Base-by-base conservation (phyloP, 352 stramenopile species). In the Thalassiosira ordinaria region DNA sequence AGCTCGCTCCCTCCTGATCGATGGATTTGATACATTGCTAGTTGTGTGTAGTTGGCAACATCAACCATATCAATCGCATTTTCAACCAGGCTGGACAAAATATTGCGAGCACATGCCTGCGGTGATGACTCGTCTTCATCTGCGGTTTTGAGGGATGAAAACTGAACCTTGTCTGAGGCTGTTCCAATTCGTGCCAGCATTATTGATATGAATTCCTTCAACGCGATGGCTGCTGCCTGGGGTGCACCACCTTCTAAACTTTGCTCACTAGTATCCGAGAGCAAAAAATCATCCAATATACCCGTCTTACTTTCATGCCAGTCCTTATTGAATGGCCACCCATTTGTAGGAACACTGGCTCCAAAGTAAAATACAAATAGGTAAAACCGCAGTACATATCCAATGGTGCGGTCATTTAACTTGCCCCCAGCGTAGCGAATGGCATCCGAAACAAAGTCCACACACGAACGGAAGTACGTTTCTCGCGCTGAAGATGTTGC, bases 351-450 rank as follows among this genome's bases (percentile, higher is more conserved):
- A 46, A 88, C 63, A 64, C 83, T 92, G 14, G 83, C 86, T 41
- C 88, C 90, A 78, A 92, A 94, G 29, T 91, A 91, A 53, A 91
- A 94, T 0, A 93, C 88, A 79, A 93, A 94, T 0, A 92, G 67
- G 72, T 92, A 92, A 46, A 93, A 92, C 33, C 90, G 46, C 8
- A 93, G 37, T 0, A 94, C 80, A 74, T 87, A 93, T 49, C 90
- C 90, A 57, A 92, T 74, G 5, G 88, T 94, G 64, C 87, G 68
- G 57, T 83, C 74, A 57, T 85, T 87, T 9, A 92, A 47, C 46
- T 85, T 83, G 22, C 84, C 83, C 59, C 80, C 18, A 60, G 82
- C 74, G 78, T 79, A 86, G 22, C 78, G 47, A 52, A 91, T 39
- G 39, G 82, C 81, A 68, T 89, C 73, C 9, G 83, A 74, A 55